Base-by-base conservation (phyloP, 2,329 filamentous ascomycete species). In the Talaromyces sp. region DNA sequence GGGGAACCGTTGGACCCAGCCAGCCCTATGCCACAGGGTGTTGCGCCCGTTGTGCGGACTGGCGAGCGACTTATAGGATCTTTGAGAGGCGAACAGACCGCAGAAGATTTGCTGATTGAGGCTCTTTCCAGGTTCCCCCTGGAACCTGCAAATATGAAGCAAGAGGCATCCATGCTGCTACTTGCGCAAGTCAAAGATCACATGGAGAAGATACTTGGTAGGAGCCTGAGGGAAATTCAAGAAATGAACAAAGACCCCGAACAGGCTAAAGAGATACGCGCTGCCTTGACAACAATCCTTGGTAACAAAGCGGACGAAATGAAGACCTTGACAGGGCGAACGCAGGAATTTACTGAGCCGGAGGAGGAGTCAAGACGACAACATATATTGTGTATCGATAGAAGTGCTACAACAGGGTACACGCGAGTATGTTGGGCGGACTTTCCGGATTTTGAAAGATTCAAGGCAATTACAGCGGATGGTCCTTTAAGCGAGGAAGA, bases 111-210 rank as follows among this genome's bases (percentile, higher is more conserved):
- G 60, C 67, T 80, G 38, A 69, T 80, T 56, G 78, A 80, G 69
- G 80, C 78, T 5, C 79, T 81, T 38, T 78, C 79, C 1, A 80
- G 79, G 53, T 80, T 80, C 53, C 78, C 79, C 2, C 70, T 77
- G 43, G 77, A 80, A 64, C 78, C 78, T 5, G 75, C 78, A 17
- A 79, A 77, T 10, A 80, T 80, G 60, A 80, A 80, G 65, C 78
- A 82, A 72, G 80, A 81, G 68, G 79, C 79, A 29, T 79, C 80
- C 17, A 81, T 80, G 75, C 68, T 81, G 15, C 73, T 82, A 25
- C 75, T 82, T 58, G 79, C 80, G 25, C 82, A 82, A 65, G 82
- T 82, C 60, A 81, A 80, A 67, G 78, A 79, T 63, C 80, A 82
- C 69, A 81, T 82, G 79, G 80, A 82, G 65, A 80, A 78, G 60